These are phyloP conservation scores for Dipteronia dyeriana DNA, from an alignment of 345 rosid species.

Conservation along the genomic window DNA sequence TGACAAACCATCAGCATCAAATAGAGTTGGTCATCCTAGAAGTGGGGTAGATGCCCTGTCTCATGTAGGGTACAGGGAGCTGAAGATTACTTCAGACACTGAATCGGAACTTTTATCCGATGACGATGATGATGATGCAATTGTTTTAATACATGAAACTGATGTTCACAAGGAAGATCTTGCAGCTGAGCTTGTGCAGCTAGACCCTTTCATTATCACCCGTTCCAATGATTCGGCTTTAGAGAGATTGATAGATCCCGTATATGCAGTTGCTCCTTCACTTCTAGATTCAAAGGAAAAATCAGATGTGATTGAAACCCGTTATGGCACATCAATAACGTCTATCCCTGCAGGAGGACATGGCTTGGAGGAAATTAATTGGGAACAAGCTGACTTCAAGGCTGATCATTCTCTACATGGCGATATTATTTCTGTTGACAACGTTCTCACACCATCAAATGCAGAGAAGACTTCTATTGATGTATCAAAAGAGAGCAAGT, in stretches of 20 bases:
- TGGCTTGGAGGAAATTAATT: slow-evolving; percentile 43
- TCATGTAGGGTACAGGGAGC: slow-evolving; percentile 69
- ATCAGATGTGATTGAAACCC: slow-evolving; percentile 24
- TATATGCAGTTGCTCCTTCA: slow-evolving; percentile 34
- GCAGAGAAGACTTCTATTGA: slow-evolving; percentile 24
- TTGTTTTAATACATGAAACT: slow-evolving; percentile 21
- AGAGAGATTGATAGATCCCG: slow-evolving; percentile 45
- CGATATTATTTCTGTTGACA: slow-evolving; percentile 45
- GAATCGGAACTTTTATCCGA: slow-evolving; percentile 49
- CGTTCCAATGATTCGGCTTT: slow-evolving; percentile 37
- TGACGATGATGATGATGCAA: slow-evolving; percentile 33
- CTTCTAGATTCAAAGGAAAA: slow-evolving; percentile 22
- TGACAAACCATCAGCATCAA: slow-evolving; percentile 20
- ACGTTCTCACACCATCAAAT: slow-evolving; percentile 30
- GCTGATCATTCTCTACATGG: slow-evolving; percentile 23
- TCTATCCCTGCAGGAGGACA: slow-evolving; percentile 21
- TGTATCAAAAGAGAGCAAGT: slow-evolving; percentile 31
- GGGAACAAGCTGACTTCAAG: slow-evolving; percentile 34
- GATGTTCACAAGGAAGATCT: slow-evolving; percentile 30
- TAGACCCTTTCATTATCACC: slow-evolving; percentile 33
- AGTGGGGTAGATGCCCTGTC: slow-evolving; percentile 44
- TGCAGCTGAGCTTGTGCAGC: slow-evolving; percentile 30
- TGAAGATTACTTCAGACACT: slow-evolving; percentile 63
- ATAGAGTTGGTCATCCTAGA: slow-evolving; percentile 30
- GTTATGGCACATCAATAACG: slow-evolving; percentile 10